A percentile compares a stretch with the other conserved stretches of the same genome.
phyloP scores from a whole-genome alignment of 139 green algal genomes.

The Parachlorella kessleri region DNA sequence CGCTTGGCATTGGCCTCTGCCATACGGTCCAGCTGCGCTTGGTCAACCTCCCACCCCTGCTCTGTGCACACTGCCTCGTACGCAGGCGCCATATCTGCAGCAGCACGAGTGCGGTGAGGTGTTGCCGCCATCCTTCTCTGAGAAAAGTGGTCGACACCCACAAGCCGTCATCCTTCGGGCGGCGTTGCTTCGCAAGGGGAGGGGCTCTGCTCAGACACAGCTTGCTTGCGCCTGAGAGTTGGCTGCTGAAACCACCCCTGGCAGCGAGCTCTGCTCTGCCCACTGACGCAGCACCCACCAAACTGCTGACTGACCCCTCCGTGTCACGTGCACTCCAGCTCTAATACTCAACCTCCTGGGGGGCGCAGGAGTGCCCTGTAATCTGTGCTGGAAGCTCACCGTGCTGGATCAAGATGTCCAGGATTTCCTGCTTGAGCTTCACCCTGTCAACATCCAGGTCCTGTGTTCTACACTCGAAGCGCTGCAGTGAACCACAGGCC shows the following conservation, averaged over 20 bases:
- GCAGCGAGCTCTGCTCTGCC: too few relatives aligned
- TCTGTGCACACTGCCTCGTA: constrained; percentile 79
- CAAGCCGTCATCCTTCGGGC: not conserved
- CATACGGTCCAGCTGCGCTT: constrained; percentile 59
- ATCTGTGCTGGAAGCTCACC: too few relatives aligned
- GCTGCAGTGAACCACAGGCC: constrained; percentile 53
- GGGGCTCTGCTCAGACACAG: not conserved
- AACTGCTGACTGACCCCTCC: too few relatives aligned
- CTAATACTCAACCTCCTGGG: too few relatives aligned
- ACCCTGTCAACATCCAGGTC: constrained; percentile 50
- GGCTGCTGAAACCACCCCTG: too few relatives aligned
- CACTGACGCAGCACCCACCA: too few relatives aligned
- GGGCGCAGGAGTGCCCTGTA: not conserved
- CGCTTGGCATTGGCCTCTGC: constrained; percentile 53
- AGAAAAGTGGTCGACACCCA: too few relatives aligned
- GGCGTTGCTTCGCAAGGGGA: not conserved
- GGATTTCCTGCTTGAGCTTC: constrained; percentile 48
- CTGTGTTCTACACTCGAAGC: constrained; percentile 56
- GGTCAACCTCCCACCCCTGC: constrained; percentile 66
- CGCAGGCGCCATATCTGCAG: constrained; percentile 65
- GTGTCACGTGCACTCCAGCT: too few relatives aligned
- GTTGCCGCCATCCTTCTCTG: too few relatives aligned
- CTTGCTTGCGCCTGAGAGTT: too few relatives aligned
- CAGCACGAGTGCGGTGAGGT: too few relatives aligned
- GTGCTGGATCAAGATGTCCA: constrained; percentile 46